Evolutionary conservation across 2,329 filamentous ascomycete genomes (phyloP), one percentile per base, ranked within the genome.

Genomic region (Penicillium corylophilum): DNA sequence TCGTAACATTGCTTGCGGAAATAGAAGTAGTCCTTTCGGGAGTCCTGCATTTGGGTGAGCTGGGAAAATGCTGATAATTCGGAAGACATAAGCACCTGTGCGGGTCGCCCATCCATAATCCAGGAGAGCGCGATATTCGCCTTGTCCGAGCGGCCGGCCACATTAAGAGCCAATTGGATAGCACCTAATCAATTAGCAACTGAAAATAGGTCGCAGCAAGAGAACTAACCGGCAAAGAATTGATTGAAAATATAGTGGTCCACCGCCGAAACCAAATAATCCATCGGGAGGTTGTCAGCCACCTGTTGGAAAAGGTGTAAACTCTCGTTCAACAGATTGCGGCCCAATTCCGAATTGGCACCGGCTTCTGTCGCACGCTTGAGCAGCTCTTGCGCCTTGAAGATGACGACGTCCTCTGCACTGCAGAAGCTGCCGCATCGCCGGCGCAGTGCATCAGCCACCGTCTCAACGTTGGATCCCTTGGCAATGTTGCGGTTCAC

Each of bases 391-490:
- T 97, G 93, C 0, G 94, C 94, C 73, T 96, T 97, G 84, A 99
- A 99, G 61, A 96, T 93, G 58, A 97, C 86, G 1, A 97, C 94
- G 74, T 99, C 94, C 59, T 99, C 93, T 0, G 93, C 86, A 65
- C 92, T 96, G 71, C 94, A 99, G 80, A 99, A 99, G 73, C 89
- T 96, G 56, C 94, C 95, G 63, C 94, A 99, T 63, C 92, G 84
- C 62, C 94, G 82, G 42, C 94, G 84, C 44, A 99, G 77, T n/a
- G 92, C 90, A 71, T 99, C 94, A 0, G 94, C 93, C 22, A 99
- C 91, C 0, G 92, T 96, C 74, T 99, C 95, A 18, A 99, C 93
- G 57, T 97, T 99, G 4, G 92, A 93, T 9, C 95, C 94, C 65
- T 90, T 96, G 51, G 93, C 89, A 63, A 99, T 99, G 70, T 96